Evolutionary conservation across 495 filamentous ascomycete genomes (phyloP).

Genomic region (Trichoderma asperelloides): DNA sequence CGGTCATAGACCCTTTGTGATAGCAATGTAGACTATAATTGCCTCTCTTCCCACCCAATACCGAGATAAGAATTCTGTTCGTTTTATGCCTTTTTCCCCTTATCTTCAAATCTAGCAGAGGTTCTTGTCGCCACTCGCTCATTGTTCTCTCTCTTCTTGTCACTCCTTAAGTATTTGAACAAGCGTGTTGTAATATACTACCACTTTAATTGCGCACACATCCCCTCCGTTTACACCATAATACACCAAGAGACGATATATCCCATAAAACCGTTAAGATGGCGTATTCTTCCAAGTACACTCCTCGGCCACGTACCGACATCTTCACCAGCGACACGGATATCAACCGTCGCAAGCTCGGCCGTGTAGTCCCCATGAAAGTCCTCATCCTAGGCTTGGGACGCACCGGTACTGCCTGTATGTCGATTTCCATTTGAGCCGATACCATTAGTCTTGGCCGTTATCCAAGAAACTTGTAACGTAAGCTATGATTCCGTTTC

Average conservation of each 20-base stretch:
- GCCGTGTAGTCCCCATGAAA: slow-evolving; percentile 57
- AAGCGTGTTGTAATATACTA: neutral
- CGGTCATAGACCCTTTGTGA: neutral
- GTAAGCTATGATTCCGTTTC: neutral
- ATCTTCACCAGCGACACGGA: slow-evolving; percentile 48
- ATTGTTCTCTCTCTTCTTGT: neutral
- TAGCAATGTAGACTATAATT: neutral
- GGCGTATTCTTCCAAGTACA: slow-evolving; percentile 23
- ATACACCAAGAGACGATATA: neutral
- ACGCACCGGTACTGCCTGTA: slow-evolving; percentile 58
- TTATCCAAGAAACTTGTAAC: neutral
- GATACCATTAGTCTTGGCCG: neutral
- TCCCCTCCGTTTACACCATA: neutral
- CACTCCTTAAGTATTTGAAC: neutral
- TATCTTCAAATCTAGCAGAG: neutral
- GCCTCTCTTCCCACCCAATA: neutral
- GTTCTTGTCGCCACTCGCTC: neutral
- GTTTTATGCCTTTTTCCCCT: neutral
- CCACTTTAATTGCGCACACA: neutral
- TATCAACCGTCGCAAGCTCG: slow-evolving; percentile 53
- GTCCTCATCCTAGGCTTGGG: slow-evolving; percentile 54
- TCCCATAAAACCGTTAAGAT: slow-evolving; percentile 13
- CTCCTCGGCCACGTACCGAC: slow-evolving; percentile 24
- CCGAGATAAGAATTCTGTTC: neutral
- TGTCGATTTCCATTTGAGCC: slow-evolving; percentile 14